Base-by-base conservation (phyloP, 257 asterid genomes). In the Paraleonurus japonicus region DNA sequence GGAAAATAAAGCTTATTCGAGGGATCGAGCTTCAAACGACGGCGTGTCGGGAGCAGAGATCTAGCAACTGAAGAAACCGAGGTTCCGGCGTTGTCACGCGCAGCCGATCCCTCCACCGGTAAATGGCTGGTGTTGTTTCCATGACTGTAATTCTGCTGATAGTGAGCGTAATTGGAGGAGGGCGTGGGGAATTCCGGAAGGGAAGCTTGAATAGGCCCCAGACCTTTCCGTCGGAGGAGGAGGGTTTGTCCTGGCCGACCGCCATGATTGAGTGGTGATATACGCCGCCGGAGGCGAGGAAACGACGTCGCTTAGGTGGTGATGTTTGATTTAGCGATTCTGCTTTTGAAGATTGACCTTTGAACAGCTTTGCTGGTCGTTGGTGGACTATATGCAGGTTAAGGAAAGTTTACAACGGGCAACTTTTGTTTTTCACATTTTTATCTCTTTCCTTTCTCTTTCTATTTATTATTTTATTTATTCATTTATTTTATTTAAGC, bases 21-120 rank as follows among this genome's bases (percentile, higher is more conserved):
- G 24, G 97, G 98, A 84, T 94, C 97, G 58, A 93, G 98, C 81
- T 90, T 93, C 92, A 94, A 75, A 75, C 96, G 98, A 41, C 95
- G 97, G 20, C 96, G 90, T 54, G 86, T 74, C 58, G 89, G 97
- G 61, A 94, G 88, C 63, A 94, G 61, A 85, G 97, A 94, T 88
- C 97, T 88, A 64, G 96, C 96, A 7, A 91, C 93, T 4, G 88
- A 86, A 53, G 99, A 87, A 62, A 91, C 96, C 2, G 98, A 90
- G 82, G 77, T 81, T 4, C 86, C 85, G 61, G 77, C 32, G 69
- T n/a, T 74, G 16, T 65, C 81, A 5, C 67, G 78, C 35, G 84
- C 77, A 51, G 23, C 81, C 71, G 96, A 92, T 87, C 92, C 94
- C 51, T 92, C 95, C 24, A 66, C 83, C 74, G 76, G 89, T n/a